These are phyloP conservation scores for Coemansia sp. DNA, from an alignment of 192 early-diverging fungal genomes.

Conservation along the genomic window DNA sequence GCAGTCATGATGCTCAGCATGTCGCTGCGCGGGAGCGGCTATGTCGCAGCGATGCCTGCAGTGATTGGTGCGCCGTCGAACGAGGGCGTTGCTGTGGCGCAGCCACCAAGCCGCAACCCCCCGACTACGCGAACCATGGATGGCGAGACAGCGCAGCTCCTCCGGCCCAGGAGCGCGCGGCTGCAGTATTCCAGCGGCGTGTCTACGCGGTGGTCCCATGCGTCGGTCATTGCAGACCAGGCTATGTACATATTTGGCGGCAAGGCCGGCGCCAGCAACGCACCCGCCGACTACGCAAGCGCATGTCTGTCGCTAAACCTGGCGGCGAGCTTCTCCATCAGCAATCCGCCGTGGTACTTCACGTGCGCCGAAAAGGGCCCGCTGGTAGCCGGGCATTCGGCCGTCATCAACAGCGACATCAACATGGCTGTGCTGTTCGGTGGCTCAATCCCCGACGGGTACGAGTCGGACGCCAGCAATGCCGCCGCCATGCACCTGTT, in stretches of 20 bases:
- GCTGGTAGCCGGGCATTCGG: constrained; percentile 36
- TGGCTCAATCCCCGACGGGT: constrained; percentile 26
- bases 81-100: not conserved
- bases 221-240: constrained; percentile 45
- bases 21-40: not conserved
- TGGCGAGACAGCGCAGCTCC: not conserved
- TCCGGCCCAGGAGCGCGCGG: constrained; percentile 2
- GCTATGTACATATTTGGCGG: constrained; percentile 51
- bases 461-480: not conserved
- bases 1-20: not conserved
- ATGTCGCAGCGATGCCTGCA: not conserved
- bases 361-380: constrained; percentile 25
- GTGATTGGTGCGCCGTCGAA: not conserved
- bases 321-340: constrained; percentile 20
- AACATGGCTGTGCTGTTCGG: constrained; percentile 49
- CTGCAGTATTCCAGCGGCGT: constrained; percentile 19
- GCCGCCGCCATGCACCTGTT: constrained; percentile 28
- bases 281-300: constrained; percentile 23
- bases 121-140: not conserved
- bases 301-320: constrained; percentile 39
- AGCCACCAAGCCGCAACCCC: constrained; percentile 7
- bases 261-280: constrained; percentile 19
- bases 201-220: constrained; percentile 32
- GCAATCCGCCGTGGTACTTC: constrained; percentile 22
- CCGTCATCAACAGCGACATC: constrained; percentile 26